A percentile compares a stretch with the other conserved stretches of the same genome.
These are phyloP conservation scores for Phialophora chinensis DNA, from an alignment of 2,329 filamentous ascomycete species.

Conservation along the genomic window DNA sequence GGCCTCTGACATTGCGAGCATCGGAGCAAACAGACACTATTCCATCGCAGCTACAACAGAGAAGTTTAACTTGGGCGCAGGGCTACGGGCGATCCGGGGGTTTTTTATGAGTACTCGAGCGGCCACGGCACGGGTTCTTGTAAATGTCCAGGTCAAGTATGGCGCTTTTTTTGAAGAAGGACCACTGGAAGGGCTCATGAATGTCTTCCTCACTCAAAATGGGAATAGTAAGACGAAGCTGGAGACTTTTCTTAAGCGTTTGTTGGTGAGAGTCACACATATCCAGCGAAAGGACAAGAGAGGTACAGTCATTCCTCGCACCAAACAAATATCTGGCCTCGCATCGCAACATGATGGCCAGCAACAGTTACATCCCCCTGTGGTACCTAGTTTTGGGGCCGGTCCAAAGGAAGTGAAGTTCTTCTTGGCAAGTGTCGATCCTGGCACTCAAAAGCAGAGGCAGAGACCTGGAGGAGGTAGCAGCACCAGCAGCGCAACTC, in stretches of 20 bases:
- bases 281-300: neutral
- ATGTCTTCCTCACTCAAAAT: neutral
- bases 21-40: slow-evolving; percentile 10
- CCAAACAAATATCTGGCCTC: neutral
- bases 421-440: too few relatives aligned
- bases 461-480: too few relatives aligned
- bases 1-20: neutral
- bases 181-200: neutral
- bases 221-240: neutral
- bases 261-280: slow-evolving; percentile 4
- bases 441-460: too few relatives aligned
- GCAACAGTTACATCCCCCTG: too few relatives aligned
- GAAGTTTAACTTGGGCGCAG: neutral
- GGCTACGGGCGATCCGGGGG: slow-evolving; percentile 7
- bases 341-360: too few relatives aligned
- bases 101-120: slow-evolving; percentile 15
- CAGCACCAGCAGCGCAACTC: neutral
- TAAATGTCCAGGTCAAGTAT: slow-evolving; percentile 14
- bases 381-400: too few relatives aligned
- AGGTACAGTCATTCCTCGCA: neutral
- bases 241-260: neutral
- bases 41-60: neutral
- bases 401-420: too few relatives aligned
- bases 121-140: slow-evolving; percentile 5
- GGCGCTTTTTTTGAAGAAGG: slow-evolving; percentile 8